A percentile compares a stretch with the other conserved stretches of the same genome.
These are phyloP conservation scores for Mycena floridula DNA, from an alignment of 768 basidiomycete genomes.

Conservation along the genomic window DNA sequence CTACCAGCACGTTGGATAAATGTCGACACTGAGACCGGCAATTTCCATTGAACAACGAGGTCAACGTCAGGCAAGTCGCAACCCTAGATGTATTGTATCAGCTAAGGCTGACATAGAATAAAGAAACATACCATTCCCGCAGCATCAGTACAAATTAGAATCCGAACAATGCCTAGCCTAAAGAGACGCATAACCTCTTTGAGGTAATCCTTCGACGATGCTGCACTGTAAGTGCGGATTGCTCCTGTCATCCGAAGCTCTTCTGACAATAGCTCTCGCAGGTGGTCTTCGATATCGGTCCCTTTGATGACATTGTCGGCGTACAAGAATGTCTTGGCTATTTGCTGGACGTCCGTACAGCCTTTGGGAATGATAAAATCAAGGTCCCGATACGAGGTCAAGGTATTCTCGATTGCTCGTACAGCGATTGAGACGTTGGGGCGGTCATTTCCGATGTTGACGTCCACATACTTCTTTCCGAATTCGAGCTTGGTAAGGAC, in stretches of 20 bases:
- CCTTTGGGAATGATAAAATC: conserved; percentile 15
- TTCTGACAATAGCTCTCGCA: neutral
- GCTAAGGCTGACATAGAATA: neutral
- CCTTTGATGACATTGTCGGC: conserved; percentile 12
- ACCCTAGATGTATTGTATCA: conserved; percentile 2
- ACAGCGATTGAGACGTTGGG: conserved; percentile 18
- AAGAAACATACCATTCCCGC: conserved; percentile 18
- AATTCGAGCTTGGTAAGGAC: conserved; percentile 9
- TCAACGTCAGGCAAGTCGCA: conserved; percentile 10
- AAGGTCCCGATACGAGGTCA: conserved; percentile 15
- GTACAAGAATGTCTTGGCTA: conserved; percentile 20
- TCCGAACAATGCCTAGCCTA: conserved; percentile 9
- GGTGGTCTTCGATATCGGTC: conserved; percentile 12
- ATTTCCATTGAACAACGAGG: conserved; percentile 12
- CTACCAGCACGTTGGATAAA: conserved; percentile 14
- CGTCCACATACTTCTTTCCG: conserved; percentile 6
- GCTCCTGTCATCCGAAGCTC: neutral
- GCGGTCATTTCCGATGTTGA: neutral
- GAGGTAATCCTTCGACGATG: neutral
- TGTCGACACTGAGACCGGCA: conserved; percentile 15
- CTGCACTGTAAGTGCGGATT: neutral
- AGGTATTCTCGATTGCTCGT: conserved; percentile 14
- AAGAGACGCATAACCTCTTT: neutral
- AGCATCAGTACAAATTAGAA: conserved; percentile 18
- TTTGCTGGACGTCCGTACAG: neutral